phyloP scores from a whole-genome alignment of 2,329 filamentous ascomycete genomes.

The Gyromitra esculenta region DNA sequence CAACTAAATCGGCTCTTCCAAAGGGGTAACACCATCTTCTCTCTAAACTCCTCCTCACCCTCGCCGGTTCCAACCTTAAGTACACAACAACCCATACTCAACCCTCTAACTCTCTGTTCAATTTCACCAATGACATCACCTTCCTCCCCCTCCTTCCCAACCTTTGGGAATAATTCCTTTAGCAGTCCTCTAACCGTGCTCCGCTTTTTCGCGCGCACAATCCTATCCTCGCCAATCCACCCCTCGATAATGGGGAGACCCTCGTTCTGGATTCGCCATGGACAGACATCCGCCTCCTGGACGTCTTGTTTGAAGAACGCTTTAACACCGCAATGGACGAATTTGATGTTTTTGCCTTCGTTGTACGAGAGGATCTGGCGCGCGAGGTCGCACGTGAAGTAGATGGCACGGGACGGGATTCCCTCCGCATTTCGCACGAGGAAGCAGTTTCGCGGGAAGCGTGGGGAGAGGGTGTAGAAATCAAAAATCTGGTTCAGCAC shows the following conservation, averaged over 20 bases:
- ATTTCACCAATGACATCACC: slow-evolving; percentile 76
- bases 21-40: slow-evolving; percentile 87
- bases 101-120: slow-evolving; percentile 79
- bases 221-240: slow-evolving; percentile 81
- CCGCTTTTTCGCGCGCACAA: slow-evolving; percentile 78
- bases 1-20: slow-evolving; percentile 93
- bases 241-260: slow-evolving; percentile 90
- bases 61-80: slow-evolving; percentile 74
- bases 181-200: slow-evolving; percentile 83
- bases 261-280: slow-evolving; percentile 95
- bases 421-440: slow-evolving; percentile 94
- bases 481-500: slow-evolving; percentile 79
- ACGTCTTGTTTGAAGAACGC: slow-evolving; percentile 99
- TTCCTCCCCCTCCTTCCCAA: slow-evolving; percentile 79
- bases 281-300: slow-evolving; percentile 83
- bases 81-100: slow-evolving; percentile 91
- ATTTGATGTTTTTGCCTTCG: slow-evolving; percentile 89
- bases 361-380: slow-evolving; percentile 87
- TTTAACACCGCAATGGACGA: slow-evolving; percentile 95
- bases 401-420: slow-evolving; percentile 90
- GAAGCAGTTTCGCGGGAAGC: slow-evolving; percentile 90
- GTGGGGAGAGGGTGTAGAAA: slow-evolving; percentile 84
- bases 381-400: slow-evolving; percentile 88
- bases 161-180: slow-evolving; percentile 95
- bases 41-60: slow-evolving; percentile 67